Evolutionary conservation across 805 yeast genomes (phyloP).

Genomic region (Candida vaughaniae): DNA sequence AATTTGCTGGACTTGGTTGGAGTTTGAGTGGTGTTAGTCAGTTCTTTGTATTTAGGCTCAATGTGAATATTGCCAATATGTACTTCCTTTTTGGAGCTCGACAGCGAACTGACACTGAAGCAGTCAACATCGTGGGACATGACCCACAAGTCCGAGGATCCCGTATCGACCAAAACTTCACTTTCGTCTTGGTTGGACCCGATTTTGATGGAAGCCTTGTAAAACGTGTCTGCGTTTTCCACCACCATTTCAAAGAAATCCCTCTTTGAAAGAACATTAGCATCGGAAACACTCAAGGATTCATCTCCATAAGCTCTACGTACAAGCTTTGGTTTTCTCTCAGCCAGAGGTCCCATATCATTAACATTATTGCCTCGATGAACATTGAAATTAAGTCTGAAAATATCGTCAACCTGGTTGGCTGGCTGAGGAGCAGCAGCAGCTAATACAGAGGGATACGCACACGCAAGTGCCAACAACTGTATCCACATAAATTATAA

Average conservation of each 20-base stretch:
- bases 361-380: constrained; percentile 11
- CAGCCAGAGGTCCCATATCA: constrained; percentile 11
- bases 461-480: too few relatives aligned
- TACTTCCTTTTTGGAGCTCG: constrained; percentile 5
- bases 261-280: constrained; percentile 6
- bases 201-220: constrained; percentile 24
- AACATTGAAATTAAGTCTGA: constrained; percentile 12
- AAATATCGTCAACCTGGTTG: constrained; percentile 2
- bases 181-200: constrained; percentile 30
- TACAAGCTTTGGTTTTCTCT: constrained; percentile 7
- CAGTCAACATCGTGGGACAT: constrained; percentile 32
- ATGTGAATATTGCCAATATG: constrained; percentile 12
- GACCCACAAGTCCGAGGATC: constrained; percentile 44
- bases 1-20: constrained; percentile 1
- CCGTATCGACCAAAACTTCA: constrained; percentile 39
- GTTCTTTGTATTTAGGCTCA: background rate
- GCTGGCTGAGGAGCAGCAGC: too few relatives aligned
- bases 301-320: background rate
- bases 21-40: background rate
- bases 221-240: constrained; percentile 27
- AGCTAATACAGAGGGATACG: too few relatives aligned
- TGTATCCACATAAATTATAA: too few relatives aligned
- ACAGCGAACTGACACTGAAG: constrained; percentile 1
- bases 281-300: background rate
- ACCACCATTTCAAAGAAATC: constrained; percentile 13